Base-by-base conservation (phyloP, 106 monocot species). In the Dendrobium officinale region DNA sequence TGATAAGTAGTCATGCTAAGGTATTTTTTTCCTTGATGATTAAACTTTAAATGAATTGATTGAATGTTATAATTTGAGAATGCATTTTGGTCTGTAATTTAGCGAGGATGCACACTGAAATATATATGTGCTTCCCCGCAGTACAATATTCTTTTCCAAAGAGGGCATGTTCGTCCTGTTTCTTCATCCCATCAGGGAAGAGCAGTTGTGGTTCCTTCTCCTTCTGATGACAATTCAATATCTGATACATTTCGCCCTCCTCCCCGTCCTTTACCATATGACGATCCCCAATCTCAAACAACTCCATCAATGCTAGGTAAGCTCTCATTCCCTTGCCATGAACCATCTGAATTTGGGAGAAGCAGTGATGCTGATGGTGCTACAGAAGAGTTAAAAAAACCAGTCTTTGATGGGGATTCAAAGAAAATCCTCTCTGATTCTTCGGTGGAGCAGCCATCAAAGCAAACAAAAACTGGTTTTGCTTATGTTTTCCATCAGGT, bases 211-310 rank as follows among this genome's bases (percentile, higher is more conserved):
- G 81, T 79, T 80, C 77, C 89, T 55, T 42, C 37, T 40, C 24
- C 43, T 29, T 20, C 42, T 82, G 80, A 44, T 44, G 88, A 89
- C 81, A 72, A 73, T 83, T 84, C 86, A 73, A 83, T 81, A 67
- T 81, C 79, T 37, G 88, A 91, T 73, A 89, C 91, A 42, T 93
- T 84, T 73, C 87, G 84, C 4, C 72, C 89, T 88, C 91, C 93
- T 42, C 96, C 96, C 31, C 87, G 88, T 67, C 93, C 96, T 54
- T 77, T 96, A 66, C 84, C 96, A 42, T 96, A 91, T 82, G 88
- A 93, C 80, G 96, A 96, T 85, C 89, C 96, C 49, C 83, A 82
- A 8, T 83, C 42, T 75, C 81, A 78, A 42, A 81, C 85, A 54
- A 79, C 86, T 75, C 64, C 82, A 55, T 86, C 79, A 75, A 88